Percentiles rank a stretch among this genome's conserved stretches.
phyloP scores from a whole-genome alignment of 768 basidiomycete genomes.

The Rhizopogon rudus region DNA sequence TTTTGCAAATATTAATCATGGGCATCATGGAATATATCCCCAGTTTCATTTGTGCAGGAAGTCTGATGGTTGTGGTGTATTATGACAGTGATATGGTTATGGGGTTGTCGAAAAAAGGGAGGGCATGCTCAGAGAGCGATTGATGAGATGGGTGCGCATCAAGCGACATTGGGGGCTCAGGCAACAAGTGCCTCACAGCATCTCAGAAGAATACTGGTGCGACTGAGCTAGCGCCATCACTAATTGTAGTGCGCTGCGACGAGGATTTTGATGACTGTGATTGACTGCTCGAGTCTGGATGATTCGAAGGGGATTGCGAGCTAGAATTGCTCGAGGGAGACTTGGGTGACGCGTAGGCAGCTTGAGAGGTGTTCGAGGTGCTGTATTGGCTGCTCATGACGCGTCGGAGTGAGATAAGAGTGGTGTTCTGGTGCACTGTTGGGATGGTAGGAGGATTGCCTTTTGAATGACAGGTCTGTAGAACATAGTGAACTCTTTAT shows the following conservation, averaged over 20 bases:
- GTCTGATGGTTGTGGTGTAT: neutral
- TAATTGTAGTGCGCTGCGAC: slow-evolving; percentile 34
- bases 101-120: neutral
- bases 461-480: neutral
- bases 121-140: neutral
- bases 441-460: neutral
- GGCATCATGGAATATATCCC: neutral
- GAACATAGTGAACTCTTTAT: slow-evolving; percentile 17
- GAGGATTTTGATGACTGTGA: slow-evolving; percentile 19
- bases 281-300: slow-evolving; percentile 14
- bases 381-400: slow-evolving; percentile 24
- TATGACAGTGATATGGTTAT: neutral
- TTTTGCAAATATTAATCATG: neutral
- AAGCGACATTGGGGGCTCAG: neutral
- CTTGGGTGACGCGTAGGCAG: slow-evolving; percentile 16
- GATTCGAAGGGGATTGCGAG: slow-evolving; percentile 15
- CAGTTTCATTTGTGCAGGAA: neutral
- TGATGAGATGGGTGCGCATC: neutral
- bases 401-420: neutral
- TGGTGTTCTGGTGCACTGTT: neutral
- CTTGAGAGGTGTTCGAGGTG: slow-evolving; percentile 11
- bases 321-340: slow-evolving; percentile 8
- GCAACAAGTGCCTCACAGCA: neutral
- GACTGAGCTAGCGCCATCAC: slow-evolving; percentile 43
- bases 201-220: slow-evolving; percentile 59